Evolutionary conservation across 345 rosid genomes (phyloP).

Genomic region (Lepidium africanum): DNA sequence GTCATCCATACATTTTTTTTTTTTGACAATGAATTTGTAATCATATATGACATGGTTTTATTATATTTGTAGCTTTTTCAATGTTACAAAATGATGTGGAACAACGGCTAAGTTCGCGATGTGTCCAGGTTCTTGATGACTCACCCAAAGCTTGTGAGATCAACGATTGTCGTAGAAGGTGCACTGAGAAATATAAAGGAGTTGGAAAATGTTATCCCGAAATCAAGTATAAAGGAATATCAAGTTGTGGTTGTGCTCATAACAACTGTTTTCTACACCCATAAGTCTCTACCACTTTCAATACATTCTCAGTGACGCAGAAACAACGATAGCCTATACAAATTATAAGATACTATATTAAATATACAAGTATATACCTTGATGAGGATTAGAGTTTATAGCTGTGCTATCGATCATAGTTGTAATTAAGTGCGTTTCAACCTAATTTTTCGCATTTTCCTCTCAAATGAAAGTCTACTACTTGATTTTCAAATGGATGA

Average conservation of each 20-base stretch:
- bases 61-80: neutral
- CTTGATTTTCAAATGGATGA: too few species aligned
- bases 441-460: too few species aligned
- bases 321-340: too few species aligned
- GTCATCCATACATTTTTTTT: neutral
- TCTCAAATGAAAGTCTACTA: too few species aligned
- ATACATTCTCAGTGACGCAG: too few species aligned
- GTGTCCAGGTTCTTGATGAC: neutral
- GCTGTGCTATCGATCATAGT: too few species aligned
- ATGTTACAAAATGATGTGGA: neutral
- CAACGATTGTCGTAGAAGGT: neutral
- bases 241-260: neutral
- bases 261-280: neutral
- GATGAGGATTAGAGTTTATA: neutral
- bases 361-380: neutral
- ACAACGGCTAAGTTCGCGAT: neutral
- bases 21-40: neutral
- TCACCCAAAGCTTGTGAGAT: neutral
- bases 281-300: too few species aligned
- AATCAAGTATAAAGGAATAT: neutral
- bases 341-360: too few species aligned
- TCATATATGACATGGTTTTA: neutral
- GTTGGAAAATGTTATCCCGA: constrained; percentile 2
- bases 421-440: too few species aligned
- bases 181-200: neutral